phyloP scores from a whole-genome alignment of 768 basidiomycete genomes.

The Hortiboletus flavorubellus region DNA sequence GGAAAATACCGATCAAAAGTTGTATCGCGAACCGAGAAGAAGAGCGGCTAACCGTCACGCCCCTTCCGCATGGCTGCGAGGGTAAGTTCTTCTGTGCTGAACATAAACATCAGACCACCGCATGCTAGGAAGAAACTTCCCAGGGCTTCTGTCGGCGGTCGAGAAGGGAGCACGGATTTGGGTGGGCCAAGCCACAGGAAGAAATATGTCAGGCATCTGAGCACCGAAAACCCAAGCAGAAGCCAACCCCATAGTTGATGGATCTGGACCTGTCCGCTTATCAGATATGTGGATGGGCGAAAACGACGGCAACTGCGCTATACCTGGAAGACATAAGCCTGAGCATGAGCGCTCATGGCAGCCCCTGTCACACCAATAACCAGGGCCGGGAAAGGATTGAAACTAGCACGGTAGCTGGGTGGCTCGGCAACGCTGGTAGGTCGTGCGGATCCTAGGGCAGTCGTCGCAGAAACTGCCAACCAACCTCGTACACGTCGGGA shows the following conservation, averaged over 20 bases:
- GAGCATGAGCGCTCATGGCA: constrained; percentile 91
- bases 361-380: constrained; percentile 92
- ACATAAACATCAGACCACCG: constrained; percentile 87
- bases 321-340: constrained; percentile 87
- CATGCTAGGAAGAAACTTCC: constrained; percentile 84
- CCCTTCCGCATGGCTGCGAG: constrained; percentile 89
- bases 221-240: constrained; percentile 70
- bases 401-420: constrained; percentile 68
- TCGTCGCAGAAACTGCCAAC: constrained; percentile 58
- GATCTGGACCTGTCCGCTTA: constrained; percentile 64
- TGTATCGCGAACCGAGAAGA: not conserved
- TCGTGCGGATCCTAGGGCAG: constrained; percentile 27
- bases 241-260: constrained; percentile 91
- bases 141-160: constrained; percentile 91
- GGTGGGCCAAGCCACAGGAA: constrained; percentile 90
- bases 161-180: constrained; percentile 78
- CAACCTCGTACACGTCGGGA: constrained; percentile 68
- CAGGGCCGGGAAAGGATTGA: constrained; percentile 91
- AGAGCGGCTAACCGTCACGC: constrained; percentile 60
- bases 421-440: constrained; percentile 54
- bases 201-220: constrained; percentile 89
- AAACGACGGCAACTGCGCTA: not conserved
- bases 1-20: constrained; percentile 3
- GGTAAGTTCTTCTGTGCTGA: constrained; percentile 86
- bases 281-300: constrained; percentile 3